phyloP scores from a whole-genome alignment of 768 basidiomycete species.

The Lepiota venenata region DNA sequence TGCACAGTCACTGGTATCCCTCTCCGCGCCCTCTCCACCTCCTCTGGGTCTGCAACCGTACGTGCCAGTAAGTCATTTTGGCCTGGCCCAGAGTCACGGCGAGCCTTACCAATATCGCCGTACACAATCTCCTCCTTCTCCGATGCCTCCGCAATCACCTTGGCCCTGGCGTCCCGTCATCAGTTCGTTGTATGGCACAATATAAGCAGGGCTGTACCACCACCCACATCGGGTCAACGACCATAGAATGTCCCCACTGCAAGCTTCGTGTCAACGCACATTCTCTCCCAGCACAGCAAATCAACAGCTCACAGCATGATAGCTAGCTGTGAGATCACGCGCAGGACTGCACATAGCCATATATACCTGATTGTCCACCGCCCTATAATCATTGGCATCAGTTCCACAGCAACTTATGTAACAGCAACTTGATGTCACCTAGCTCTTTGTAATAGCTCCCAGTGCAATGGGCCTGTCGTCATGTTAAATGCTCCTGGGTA shows the following conservation, averaged over 20 bases:
- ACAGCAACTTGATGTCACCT: slow-evolving; percentile 42
- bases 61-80: neutral
- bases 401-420: neutral
- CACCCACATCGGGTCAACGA: slow-evolving; percentile 85
- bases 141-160: slow-evolving; percentile 66
- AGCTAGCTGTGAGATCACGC: slow-evolving; percentile 72
- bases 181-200: slow-evolving; percentile 5
- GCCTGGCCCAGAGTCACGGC: too few relatives aligned
- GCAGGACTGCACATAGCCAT: slow-evolving; percentile 96
- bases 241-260: slow-evolving; percentile 88
- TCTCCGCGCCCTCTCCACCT: slow-evolving; percentile 61
- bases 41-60: slow-evolving; percentile 52
- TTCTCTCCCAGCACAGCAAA: neutral
- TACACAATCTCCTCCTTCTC: slow-evolving; percentile 80
- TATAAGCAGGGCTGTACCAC: too few relatives aligned
- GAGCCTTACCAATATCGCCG: slow-evolving; percentile 71
- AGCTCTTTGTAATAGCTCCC: slow-evolving; percentile 87
- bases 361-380: slow-evolving; percentile 96
- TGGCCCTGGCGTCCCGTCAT: slow-evolving; percentile 53
- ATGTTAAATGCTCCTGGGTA: slow-evolving; percentile 96
- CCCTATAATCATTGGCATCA: slow-evolving; percentile 28
- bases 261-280: neutral
- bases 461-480: slow-evolving; percentile 94
- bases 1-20: slow-evolving; percentile 93
- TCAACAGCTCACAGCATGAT: slow-evolving; percentile 72